phyloP scores from a whole-genome alignment of 2,329 filamentous ascomycete species.

The Aspergillus sp. region DNA sequence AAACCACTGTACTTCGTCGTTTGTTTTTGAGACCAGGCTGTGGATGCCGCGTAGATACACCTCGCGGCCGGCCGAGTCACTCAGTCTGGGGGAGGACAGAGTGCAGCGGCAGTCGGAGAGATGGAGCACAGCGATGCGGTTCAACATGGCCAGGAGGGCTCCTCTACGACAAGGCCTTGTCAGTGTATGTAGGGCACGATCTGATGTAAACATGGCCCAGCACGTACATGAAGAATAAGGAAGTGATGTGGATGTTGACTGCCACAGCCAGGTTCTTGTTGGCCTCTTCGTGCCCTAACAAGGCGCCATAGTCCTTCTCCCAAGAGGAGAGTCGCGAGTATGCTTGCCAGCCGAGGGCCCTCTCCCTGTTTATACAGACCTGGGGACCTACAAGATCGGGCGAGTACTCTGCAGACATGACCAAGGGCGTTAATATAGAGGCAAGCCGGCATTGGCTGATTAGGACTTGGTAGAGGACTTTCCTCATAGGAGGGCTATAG shows the following conservation, averaged over 20 bases:
- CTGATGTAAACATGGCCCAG: too few relatives aligned
- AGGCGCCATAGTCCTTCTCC: not conserved
- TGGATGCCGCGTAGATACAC: not conserved
- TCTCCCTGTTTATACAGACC: not conserved
- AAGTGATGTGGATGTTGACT: not conserved
- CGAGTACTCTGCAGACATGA: not conserved
- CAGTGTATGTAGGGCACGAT: too few relatives aligned
- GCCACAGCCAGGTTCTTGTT: not conserved
- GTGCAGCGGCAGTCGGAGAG: not conserved
- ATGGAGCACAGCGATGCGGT: not conserved
- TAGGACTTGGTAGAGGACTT: not conserved
- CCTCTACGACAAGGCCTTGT: not conserved
- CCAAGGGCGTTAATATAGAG: not conserved
- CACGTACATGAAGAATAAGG: not conserved
- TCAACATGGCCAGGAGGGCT: not conserved
- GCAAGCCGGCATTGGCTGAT: not conserved
- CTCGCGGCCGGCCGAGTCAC: not conserved
- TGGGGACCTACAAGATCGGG: not conserved
- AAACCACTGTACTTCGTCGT: not conserved
- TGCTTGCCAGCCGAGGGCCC: not conserved
- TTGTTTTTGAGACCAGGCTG: not conserved
- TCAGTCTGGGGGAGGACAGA: not conserved
- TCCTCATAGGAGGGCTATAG: not conserved
- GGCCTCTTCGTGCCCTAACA: not conserved
- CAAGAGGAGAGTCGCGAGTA: not conserved